Evolutionary conservation across 1,284 basidiomycete species (phyloP).

Genomic region (Rhizoctonia solani): DNA sequence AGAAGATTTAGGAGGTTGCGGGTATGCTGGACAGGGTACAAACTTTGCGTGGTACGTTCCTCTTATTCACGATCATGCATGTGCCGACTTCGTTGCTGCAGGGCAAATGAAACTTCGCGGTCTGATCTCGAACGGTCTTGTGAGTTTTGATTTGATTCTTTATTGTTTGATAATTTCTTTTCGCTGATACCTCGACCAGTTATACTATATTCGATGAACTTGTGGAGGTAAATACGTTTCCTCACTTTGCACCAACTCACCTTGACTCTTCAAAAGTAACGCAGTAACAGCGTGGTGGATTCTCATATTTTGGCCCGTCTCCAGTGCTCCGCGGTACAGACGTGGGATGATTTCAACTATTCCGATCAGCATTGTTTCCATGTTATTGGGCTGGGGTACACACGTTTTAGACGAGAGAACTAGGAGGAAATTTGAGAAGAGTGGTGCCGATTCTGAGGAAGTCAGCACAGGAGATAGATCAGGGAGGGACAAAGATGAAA

Average conservation of each 20-base stretch:
- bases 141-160: background rate
- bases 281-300: slow-evolving; percentile 26
- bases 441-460: background rate
- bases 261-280: background rate
- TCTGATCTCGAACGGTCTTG: slow-evolving; percentile 27
- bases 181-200: background rate
- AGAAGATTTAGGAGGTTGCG: slow-evolving; percentile 17
- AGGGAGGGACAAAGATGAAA: background rate
- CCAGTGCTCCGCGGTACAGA: slow-evolving; percentile 27
- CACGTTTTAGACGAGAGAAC: background rate
- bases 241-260: background rate
- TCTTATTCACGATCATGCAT: background rate
- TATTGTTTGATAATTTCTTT: too few species aligned
- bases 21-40: slow-evolving; percentile 21
- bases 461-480: background rate
- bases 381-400: slow-evolving; percentile 11
- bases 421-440: background rate
- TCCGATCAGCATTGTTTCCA: slow-evolving; percentile 14
- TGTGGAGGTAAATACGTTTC: slow-evolving; percentile 8
- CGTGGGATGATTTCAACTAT: slow-evolving; percentile 31
- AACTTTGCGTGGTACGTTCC: slow-evolving; percentile 29
- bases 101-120: slow-evolving; percentile 28
- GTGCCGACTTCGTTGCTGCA: background rate
- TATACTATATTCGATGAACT: slow-evolving; percentile 27
- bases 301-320: slow-evolving; percentile 20